These are phyloP conservation scores for Camelina sativa DNA, from an alignment of 345 rosid genomes.

Conservation along the genomic window DNA sequence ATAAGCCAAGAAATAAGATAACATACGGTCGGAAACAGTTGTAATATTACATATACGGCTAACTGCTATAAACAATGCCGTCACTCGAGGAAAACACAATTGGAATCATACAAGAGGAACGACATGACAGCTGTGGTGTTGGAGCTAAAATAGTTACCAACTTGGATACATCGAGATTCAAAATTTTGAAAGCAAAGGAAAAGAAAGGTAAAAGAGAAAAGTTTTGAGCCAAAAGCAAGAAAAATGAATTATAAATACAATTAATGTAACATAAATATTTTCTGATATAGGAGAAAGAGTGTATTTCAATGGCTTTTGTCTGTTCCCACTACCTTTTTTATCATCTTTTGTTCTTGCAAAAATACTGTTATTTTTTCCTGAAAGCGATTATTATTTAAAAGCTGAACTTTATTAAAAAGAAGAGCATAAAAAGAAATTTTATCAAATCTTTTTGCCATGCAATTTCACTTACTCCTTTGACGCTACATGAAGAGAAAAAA, in stretches of 20 bases:
- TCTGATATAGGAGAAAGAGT: slow-evolving; percentile 29
- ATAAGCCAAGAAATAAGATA: not conserved
- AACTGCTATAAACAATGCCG: not conserved
- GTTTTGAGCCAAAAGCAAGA: slow-evolving; percentile 39
- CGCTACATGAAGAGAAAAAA: not conserved
- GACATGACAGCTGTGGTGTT: slow-evolving; percentile 18
- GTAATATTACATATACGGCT: not conserved
- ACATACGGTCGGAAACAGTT: not conserved
- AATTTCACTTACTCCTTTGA: slow-evolving; percentile 7
- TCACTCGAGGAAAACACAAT: not conserved
- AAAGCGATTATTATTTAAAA: slow-evolving; percentile 25
- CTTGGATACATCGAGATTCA: slow-evolving; percentile 32
- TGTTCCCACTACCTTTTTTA: slow-evolving; percentile 39
- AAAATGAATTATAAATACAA: slow-evolving; percentile 7
- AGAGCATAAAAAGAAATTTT: not conserved
- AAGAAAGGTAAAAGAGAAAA: slow-evolving; percentile 33
- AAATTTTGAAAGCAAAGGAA: slow-evolving; percentile 34
- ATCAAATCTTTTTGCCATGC: slow-evolving; percentile 33
- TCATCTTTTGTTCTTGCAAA: slow-evolving; percentile 27
- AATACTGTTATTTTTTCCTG: slow-evolving; percentile 26
- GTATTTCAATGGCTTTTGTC: slow-evolving; percentile 30
- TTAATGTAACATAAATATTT: not conserved
- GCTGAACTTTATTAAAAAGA: slow-evolving; percentile 23
- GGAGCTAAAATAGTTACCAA: slow-evolving; percentile 23
- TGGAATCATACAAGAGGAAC: not conserved